These are phyloP conservation scores for Saccharomyces uvarum DNA, from an alignment of 1,139 yeast genomes.

Conservation along the genomic window DNA sequence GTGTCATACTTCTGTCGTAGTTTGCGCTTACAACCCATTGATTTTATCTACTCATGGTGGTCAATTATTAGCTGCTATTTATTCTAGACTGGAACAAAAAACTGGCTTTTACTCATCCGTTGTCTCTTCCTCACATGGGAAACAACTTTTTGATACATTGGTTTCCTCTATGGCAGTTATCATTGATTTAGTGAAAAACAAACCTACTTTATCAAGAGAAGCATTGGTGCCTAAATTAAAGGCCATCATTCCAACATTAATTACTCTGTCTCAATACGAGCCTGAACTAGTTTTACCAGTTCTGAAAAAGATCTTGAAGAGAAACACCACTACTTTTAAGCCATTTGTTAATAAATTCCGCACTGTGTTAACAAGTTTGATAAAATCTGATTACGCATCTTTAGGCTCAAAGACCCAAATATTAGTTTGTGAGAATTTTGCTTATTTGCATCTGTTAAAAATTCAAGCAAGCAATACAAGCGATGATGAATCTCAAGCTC, in stretches of 20 bases:
- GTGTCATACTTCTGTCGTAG: slow-evolving; percentile 45
- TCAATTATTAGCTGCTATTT: slow-evolving; percentile 46
- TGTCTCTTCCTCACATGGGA: slow-evolving; percentile 27
- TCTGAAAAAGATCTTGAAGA: slow-evolving; percentile 42
- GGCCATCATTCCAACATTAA: slow-evolving; percentile 47
- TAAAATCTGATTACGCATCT: slow-evolving; percentile 34
- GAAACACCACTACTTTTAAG: slow-evolving; percentile 73
- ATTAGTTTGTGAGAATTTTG: slow-evolving; percentile 45
- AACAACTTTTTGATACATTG: slow-evolving; percentile 40
- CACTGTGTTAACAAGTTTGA: slow-evolving; percentile 36
- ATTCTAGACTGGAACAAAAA: slow-evolving; percentile 42
- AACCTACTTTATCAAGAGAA: slow-evolving; percentile 79
- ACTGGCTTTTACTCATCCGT: slow-evolving; percentile 23
- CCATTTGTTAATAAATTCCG: slow-evolving; percentile 64
- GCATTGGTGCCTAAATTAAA: slow-evolving; percentile 74
- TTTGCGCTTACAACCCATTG: slow-evolving; percentile 44
- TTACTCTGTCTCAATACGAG: slow-evolving; percentile 34
- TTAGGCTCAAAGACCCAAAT: slow-evolving; percentile 37
- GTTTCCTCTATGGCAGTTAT: slow-evolving; percentile 44
- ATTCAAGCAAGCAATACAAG: slow-evolving; percentile 36
- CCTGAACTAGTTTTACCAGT: slow-evolving; percentile 41
- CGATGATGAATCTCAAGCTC: slow-evolving; percentile 33
- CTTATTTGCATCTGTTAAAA: slow-evolving; percentile 55
- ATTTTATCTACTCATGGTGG: slow-evolving; percentile 53
- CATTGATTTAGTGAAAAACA: slow-evolving; percentile 58